A percentile compares a stretch with the other conserved stretches of the same genome.
Evolutionary conservation across 2,329 filamentous ascomycete genomes (phyloP).

Genomic region (Cladosporium sp.): DNA sequence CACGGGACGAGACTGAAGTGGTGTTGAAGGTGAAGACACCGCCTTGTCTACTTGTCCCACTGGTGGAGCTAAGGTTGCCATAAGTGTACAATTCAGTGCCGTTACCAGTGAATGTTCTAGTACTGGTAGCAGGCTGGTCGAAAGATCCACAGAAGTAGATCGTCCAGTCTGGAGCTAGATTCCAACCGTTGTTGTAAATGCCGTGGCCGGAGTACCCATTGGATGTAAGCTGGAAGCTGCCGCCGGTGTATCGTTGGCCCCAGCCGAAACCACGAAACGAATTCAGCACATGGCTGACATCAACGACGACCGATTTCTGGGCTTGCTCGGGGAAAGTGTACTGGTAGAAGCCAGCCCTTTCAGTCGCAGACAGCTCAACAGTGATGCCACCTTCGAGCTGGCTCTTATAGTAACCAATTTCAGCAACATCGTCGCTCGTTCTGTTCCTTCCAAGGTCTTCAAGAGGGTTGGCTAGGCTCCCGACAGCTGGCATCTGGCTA

Average conservation of each 20-base stretch:
- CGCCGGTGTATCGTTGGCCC: slow-evolving; percentile 56
- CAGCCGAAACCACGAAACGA: slow-evolving; percentile 52
- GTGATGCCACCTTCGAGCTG: slow-evolving; percentile 51
- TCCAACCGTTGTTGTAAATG: slow-evolving; percentile 62
- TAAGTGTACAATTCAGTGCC: slow-evolving; percentile 32
- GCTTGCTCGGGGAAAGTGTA: slow-evolving; percentile 52
- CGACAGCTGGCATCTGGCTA: slow-evolving; percentile 21
- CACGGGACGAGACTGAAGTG: slow-evolving; percentile 45
- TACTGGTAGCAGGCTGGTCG: slow-evolving; percentile 35
- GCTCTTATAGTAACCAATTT: slow-evolving; percentile 60
- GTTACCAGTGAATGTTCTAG: slow-evolving; percentile 29
- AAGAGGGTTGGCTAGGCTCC: slow-evolving; percentile 18
- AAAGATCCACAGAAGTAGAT: slow-evolving; percentile 61
- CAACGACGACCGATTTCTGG: slow-evolving; percentile 51
- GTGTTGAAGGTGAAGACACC: slow-evolving; percentile 46
- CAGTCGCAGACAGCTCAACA: slow-evolving; percentile 55
- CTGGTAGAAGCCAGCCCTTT: slow-evolving; percentile 54
- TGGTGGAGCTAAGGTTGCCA: slow-evolving; percentile 7
- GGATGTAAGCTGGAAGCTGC: slow-evolving; percentile 49
- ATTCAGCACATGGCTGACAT: slow-evolving; percentile 59
- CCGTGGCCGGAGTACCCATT: slow-evolving; percentile 53
- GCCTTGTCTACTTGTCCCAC: slow-evolving; percentile 28
- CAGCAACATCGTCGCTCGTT: slow-evolving; percentile 35
- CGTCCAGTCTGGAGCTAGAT: slow-evolving; percentile 55
- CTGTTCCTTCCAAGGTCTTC: slow-evolving; percentile 24